Base-by-base conservation (phyloP, 2,329 filamentous ascomycete genomes). In the Alternaria atra region DNA sequence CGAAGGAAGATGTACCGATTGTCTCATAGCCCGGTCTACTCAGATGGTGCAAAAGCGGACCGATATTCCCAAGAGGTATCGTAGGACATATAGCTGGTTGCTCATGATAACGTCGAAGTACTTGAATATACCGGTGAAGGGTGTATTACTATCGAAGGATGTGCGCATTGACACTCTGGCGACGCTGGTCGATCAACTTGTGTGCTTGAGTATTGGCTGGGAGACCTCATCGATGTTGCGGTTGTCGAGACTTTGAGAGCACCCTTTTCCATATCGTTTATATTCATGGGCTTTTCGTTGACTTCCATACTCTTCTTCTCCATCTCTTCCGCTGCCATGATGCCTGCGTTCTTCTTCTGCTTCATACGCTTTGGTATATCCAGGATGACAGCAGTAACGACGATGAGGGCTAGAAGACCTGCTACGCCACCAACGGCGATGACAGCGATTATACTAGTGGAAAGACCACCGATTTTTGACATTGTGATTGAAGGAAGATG, bases 361-460 rank as follows among this genome's bases (percentile, higher is more conserved):
- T 51, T 58, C 20, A 57, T 50, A 25, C 64, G 64, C 25, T 63
- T 66, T 20, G 66, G 64, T 2, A 68, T 25, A 23, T 65, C 61
- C 17, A 61, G 52, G 17, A 60, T 34, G 54, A 59, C 23, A n/a
- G 64, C 56, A 6, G 29, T 47, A 34, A 65, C 32, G 32, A 64
- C 58, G 5, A 65, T 55, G 32, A 65, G 57, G 17, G 37, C 55
- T 27, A 68, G 34, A 25, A 64, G 55, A n/a, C 40, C 61, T 30
- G 51, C 52, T 32, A 68, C 35, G 12, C 59, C 59, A 27, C 59
- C 61, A 1, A 58, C 57, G 20, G 55, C 57, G 34, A 68, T 65
- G 51, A 58, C 32, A 17, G 61, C 64, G 9, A 68, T 30, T 17
- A 64, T n/a, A 3, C 59, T 55, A 2, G 61, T 46, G 8, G 66